Base-by-base conservation (phyloP, 2,329 filamentous ascomycete species). In the Lecanosticta acicola region DNA sequence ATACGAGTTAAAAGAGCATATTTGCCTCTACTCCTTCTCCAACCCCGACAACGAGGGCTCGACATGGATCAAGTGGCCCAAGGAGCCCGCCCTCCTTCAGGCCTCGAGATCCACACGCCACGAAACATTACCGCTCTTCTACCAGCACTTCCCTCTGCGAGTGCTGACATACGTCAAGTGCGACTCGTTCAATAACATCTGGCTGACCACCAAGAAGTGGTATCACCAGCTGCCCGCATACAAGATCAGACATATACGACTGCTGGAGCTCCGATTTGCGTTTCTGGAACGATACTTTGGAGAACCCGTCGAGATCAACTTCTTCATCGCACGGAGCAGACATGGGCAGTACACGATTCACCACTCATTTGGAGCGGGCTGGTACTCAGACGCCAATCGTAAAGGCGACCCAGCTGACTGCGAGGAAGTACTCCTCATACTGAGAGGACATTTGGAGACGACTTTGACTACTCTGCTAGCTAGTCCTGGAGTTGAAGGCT, bases 271-370 rank as follows among this genome's bases (percentile, higher is more conserved):
- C 11, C 39, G 32, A 19, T 49, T 34, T 32, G 17, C 11, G 13
- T 49, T 46, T 18, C 14, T 42, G n/a, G 43, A 49, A 18, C 21
- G 24, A 21, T 46, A 38, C 32, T 49, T 49, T 21, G 46, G 46
- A 32, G 46, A 49, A 18, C 37, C 38, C 5, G 42, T 45, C 3
- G 20, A 16, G 7, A 38, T 49, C 16, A n/a, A 38, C 11, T 49
- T 49, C 32, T 32, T 8, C 14, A 34, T 50, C 39, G 16, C 3
- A 16, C 24, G 46, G 21, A 39, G 34, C 10, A 33, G 19, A 14
- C n/a, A n/a, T 14, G 13, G 17, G 13, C 26, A 14, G 11, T 41
- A 36, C 19, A 14, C 14, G 1, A 41, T 46, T 13, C 4, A 20
- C 7, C 38, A 46, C 4, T 29, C 18, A 3, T 44, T 38, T 39